phyloP scores from a whole-genome alignment of 805 yeast species.

The Candida chilensis region DNA sequence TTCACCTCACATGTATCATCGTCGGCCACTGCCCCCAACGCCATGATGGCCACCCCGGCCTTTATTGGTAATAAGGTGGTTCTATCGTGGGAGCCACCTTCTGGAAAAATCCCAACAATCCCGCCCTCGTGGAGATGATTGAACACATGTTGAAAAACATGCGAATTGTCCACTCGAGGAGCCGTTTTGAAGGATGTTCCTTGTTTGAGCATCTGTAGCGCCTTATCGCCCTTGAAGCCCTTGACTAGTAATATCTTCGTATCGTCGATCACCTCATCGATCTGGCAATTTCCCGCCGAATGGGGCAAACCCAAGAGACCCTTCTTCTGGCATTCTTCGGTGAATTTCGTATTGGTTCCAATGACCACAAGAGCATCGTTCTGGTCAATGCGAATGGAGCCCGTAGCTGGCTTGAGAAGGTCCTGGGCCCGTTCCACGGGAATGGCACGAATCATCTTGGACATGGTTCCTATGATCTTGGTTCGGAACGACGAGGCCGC shows the following conservation, averaged over 20 bases:
- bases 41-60: slow-evolving; percentile 37
- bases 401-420: slow-evolving; percentile 15
- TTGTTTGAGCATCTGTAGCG: slow-evolving; percentile 8
- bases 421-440: slow-evolving; percentile 36
- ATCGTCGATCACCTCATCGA: slow-evolving; percentile 19
- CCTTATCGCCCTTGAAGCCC: slow-evolving; percentile 12
- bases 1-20: slow-evolving; percentile 14
- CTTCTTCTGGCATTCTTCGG: slow-evolving; percentile 18
- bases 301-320: slow-evolving; percentile 27
- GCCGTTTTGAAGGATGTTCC: slow-evolving; percentile 25
- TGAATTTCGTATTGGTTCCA: slow-evolving; percentile 25
- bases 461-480: slow-evolving; percentile 18
- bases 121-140: slow-evolving; percentile 20
- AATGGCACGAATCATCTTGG: slow-evolving; percentile 22
- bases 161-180: slow-evolving; percentile 27
- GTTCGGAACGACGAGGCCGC: slow-evolving; percentile 25
- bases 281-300: slow-evolving; percentile 22
- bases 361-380: slow-evolving; percentile 9
- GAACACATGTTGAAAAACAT: slow-evolving; percentile 25
- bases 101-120: slow-evolving; percentile 31
- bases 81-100: slow-evolving; percentile 34
- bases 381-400: slow-evolving; percentile 14
- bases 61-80: slow-evolving; percentile 30
- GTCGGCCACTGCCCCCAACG: slow-evolving; percentile 24
- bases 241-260: slow-evolving; percentile 13